Base-by-base conservation (phyloP, 108 stramenopile species). In the Parmales sp. region DNA sequence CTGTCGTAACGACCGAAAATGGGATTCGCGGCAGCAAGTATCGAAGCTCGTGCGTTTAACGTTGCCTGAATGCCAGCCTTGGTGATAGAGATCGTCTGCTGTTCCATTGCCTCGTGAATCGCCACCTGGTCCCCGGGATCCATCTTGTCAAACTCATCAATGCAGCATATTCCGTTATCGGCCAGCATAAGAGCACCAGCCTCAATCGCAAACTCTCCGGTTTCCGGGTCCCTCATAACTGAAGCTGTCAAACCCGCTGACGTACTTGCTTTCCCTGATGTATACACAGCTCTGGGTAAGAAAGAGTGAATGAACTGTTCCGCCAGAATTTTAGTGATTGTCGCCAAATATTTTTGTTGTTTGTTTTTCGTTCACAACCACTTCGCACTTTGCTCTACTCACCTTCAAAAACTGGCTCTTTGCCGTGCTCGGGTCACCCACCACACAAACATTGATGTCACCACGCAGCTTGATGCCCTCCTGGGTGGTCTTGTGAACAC, bases 51-150 rank as follows among this genome's bases (percentile, higher is more conserved):
- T 13, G 97, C 97, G 77, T 99, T 99, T 29, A 99, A 80, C 1
- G 95, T 98, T 7, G 98, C 97, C 71, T 96, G 95, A 39, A 99
- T 99, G 51, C 98, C 98, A 19, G 98, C 96, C 76, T 98, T 98
- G 66, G 98, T 97, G 72, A 99, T 96, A 72, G 87, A 92, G 72
- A 99, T 99, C 1, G 98, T 98, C 80, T 99, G 98, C 71, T 96
- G 93, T 83, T 98, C 95, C 89, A 98, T 95, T 5, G 95, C 95
- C 75, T 98, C 96, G 80, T 98, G 98, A 72, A 95, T 92, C 4
- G 91, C 92, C 26, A 96, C 97, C 83, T 95, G 95, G 78, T 98
- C 97, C n/a, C 79, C 78, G 25, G 72, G 81, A 54, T 96, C 95
- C 97, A 98, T 98, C 80, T 39, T 65, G 65, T 69, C 43, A 54